Percentiles rank a stretch among this genome's conserved stretches.
Evolutionary conservation across 2,329 filamentous ascomycete species (phyloP).

Genomic region (Epichloe bromicola): DNA sequence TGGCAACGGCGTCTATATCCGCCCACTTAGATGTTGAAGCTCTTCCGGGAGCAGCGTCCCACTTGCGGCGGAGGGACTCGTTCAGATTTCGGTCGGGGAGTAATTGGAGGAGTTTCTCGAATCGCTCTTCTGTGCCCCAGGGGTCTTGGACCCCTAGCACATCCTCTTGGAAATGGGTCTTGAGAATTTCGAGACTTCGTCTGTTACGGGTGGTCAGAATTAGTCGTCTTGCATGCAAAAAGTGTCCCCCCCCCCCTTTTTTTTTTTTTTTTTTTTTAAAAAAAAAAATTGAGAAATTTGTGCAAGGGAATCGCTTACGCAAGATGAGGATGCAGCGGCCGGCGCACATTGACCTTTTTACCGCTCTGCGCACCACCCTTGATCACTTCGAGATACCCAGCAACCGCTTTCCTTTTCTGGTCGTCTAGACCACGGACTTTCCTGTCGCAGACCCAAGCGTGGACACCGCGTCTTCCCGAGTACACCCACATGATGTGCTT

Average conservation of each 20-base stretch:
- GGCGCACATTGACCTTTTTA: conserved; percentile 70
- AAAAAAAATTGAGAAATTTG: no score
- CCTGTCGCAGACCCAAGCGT: conserved; percentile 96
- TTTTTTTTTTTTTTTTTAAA: no score
- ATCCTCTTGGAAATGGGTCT: conserved; percentile 69
- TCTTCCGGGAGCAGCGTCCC: conserved; percentile 71
- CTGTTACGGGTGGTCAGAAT: conserved; percentile 21
- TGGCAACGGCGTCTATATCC: conserved; percentile 79
- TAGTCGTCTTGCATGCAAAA: neutral
- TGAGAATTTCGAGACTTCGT: conserved; percentile 75
- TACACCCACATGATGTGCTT: conserved; percentile 98
- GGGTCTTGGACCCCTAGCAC: conserved; percentile 79
- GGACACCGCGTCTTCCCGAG: conserved; percentile 86
- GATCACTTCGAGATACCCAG: conserved; percentile 82
- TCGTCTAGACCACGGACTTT: conserved; percentile 77
- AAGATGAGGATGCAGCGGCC: conserved; percentile 84
- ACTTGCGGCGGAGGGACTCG: conserved; percentile 74
- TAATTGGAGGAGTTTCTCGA: conserved; percentile 67
- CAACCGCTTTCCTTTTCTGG: conserved; percentile 69
- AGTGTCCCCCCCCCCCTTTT: no score
- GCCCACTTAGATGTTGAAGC: conserved; percentile 76
- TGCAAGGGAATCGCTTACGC: conserved; percentile 33
- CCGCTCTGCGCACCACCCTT: conserved; percentile 74
- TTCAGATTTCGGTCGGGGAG: conserved; percentile 70
- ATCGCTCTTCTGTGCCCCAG: conserved; percentile 57